phyloP scores from a whole-genome alignment of 805 yeast genomes.

The Spathaspora passalidarum region DNA sequence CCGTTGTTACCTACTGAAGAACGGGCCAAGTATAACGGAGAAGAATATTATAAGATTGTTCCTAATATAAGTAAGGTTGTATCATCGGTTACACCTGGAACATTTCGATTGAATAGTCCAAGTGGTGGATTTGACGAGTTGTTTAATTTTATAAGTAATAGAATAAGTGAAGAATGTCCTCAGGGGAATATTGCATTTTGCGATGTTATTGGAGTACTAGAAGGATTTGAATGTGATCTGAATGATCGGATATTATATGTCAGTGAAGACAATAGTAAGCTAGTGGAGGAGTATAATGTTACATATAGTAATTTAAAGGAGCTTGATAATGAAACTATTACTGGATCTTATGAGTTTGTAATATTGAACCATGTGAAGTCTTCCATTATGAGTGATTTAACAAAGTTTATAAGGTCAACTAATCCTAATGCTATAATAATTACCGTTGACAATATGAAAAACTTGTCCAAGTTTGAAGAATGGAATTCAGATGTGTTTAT shows the following conservation, averaged over 20 bases:
- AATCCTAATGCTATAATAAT: not conserved
- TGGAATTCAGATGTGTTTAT: not conserved
- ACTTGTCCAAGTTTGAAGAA: not conserved
- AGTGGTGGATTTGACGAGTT: not conserved
- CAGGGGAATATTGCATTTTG: constrained; percentile 2
- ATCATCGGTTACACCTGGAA: not conserved
- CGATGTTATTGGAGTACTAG: not conserved
- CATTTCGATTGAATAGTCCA: not conserved
- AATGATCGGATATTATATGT: not conserved
- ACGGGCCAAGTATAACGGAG: constrained; percentile 12
- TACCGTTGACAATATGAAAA: not conserved
- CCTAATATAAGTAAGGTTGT: not conserved
- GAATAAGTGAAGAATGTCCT: not conserved
- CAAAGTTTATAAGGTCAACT: not conserved
- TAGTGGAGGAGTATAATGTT: not conserved
- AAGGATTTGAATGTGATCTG: not conserved
- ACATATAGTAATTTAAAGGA: not conserved
- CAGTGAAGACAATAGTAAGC: not conserved
- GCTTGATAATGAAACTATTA: not conserved
- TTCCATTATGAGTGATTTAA: not conserved
- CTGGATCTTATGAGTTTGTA: not conserved
- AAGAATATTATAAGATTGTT: not conserved
- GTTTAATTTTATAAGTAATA: not conserved
- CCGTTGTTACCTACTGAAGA: constrained; percentile 16
- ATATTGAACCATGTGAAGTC: constrained; percentile 3